These are phyloP conservation scores for Cladosporium sp. DNA, from an alignment of 2,329 filamentous ascomycete genomes.

Conservation along the genomic window DNA sequence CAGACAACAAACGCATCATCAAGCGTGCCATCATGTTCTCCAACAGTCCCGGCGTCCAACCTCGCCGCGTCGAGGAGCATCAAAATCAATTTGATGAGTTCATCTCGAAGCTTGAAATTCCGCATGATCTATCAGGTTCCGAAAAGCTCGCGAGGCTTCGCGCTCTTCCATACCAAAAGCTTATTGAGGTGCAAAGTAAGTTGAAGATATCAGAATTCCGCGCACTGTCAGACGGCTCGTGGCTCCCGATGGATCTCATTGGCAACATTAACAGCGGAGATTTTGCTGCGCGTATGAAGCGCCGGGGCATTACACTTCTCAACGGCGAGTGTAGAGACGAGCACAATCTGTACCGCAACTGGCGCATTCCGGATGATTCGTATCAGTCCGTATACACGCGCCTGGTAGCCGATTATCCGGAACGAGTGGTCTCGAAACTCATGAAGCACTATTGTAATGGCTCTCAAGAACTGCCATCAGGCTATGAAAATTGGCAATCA, in stretches of 20 bases:
- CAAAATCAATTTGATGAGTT: conserved; percentile 56
- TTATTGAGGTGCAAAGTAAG: conserved; percentile 45
- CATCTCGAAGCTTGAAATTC: conserved; percentile 47
- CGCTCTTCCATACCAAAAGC: conserved; percentile 37
- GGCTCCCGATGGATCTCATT: conserved; percentile 49
- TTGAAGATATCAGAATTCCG: conserved; percentile 57
- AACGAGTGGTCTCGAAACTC: conserved; percentile 44
- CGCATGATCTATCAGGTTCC: conserved; percentile 37
- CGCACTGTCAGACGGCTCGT: conserved; percentile 51
- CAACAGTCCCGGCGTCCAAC: conserved; percentile 56
- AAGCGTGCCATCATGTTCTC: conserved; percentile 55
- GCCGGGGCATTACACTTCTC: conserved; percentile 50
- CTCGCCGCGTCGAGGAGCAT: conserved; percentile 48
- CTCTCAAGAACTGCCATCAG: conserved; percentile 38
- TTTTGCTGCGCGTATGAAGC: conserved; percentile 48
- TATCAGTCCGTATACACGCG: conserved; percentile 46
- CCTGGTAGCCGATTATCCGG: conserved; percentile 55
- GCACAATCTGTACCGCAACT: conserved; percentile 53
- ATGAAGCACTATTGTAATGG: conserved; percentile 48
- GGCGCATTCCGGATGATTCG: conserved; percentile 49
- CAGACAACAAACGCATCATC: conserved; percentile 49
- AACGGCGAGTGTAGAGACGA: conserved; percentile 58
- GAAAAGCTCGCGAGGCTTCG: conserved; percentile 52
- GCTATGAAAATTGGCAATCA: conserved; percentile 50
- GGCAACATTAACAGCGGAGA: conserved; percentile 49